Percentiles rank a stretch among this genome's conserved stretches.
phyloP scores from a whole-genome alignment of 495 filamentous ascomycete species.

The Neurospora tetraspora region DNA sequence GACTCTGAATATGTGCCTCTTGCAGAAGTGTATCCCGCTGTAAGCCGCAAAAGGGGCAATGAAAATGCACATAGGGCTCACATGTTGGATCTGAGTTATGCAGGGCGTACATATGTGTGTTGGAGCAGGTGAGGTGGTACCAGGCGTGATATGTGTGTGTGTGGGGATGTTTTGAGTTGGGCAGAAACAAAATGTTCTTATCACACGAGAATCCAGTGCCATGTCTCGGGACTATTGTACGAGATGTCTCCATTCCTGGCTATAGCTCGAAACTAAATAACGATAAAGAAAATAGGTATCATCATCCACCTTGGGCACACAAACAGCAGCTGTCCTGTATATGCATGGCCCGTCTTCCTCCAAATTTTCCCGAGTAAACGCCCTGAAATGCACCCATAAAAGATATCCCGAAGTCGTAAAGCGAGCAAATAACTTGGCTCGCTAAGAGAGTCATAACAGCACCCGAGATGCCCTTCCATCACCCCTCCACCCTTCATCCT shows the following conservation, averaged over 20 bases:
- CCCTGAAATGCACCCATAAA: background rate
- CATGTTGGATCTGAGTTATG: background rate
- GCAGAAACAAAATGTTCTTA: background rate
- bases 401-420: background rate
- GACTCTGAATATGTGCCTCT: background rate
- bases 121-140: background rate
- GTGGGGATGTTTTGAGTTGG: background rate
- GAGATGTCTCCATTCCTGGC: background rate
- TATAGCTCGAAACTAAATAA: slow-evolving; percentile 1
- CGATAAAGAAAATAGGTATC: background rate
- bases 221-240: background rate
- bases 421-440: background rate
- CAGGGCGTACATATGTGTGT: background rate
- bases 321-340: background rate
- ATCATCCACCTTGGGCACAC: background rate
- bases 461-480: background rate
- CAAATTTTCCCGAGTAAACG: background rate
- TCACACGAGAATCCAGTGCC: no score
- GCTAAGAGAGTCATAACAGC: background rate
- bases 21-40: background rate
- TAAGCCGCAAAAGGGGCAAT: background rate
- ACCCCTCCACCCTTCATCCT: background rate
- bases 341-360: background rate
- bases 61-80: background rate
- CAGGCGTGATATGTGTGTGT: background rate